phyloP scores from a whole-genome alignment of 1,139 yeast species.

The Zygosaccharomyces pseudobailii region DNA sequence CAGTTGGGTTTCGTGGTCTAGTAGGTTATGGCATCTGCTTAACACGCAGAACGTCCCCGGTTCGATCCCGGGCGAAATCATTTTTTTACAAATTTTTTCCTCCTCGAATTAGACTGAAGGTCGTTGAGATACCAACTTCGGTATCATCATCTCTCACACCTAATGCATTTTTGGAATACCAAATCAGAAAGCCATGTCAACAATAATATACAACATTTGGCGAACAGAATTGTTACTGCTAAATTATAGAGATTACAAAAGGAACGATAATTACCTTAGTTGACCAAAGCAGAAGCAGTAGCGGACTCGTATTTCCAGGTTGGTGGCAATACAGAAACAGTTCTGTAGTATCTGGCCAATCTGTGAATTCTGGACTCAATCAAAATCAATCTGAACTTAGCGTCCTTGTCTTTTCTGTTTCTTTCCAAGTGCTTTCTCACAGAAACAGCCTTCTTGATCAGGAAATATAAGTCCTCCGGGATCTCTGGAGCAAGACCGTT shows the following conservation, averaged over 20 bases:
- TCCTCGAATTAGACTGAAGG: too few species aligned
- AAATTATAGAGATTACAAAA: constrained; percentile 9
- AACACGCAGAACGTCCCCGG: constrained; percentile 99
- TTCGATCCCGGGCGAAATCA: constrained; percentile 99
- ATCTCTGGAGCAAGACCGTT: constrained; percentile 99
- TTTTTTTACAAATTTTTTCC: constrained; percentile 17
- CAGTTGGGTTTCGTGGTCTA: constrained; percentile 95
- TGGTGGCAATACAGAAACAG: constrained; percentile 97
- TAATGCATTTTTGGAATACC: too few species aligned
- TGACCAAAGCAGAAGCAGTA: constrained; percentile 99
- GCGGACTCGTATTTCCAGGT: constrained; percentile 99
- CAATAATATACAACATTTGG: neutral
- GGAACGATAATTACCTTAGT: constrained; percentile 46
- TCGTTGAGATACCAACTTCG: too few species aligned
- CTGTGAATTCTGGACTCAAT: constrained; percentile 99
- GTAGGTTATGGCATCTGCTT: constrained; percentile 99
- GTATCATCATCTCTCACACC: too few species aligned
- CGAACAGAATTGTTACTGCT: constrained; percentile 2
- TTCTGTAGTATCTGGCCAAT: constrained; percentile 99
- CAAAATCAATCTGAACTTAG: constrained; percentile 99
- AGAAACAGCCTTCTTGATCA: constrained; percentile 98
- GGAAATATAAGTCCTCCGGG: constrained; percentile 99
- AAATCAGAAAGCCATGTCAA: too few species aligned
- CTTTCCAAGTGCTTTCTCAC: constrained; percentile 99
- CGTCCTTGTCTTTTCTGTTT: constrained; percentile 99